Evolutionary conservation across 495 filamentous ascomycete genomes (phyloP).

Genomic region (Hypoxylon perforatum): DNA sequence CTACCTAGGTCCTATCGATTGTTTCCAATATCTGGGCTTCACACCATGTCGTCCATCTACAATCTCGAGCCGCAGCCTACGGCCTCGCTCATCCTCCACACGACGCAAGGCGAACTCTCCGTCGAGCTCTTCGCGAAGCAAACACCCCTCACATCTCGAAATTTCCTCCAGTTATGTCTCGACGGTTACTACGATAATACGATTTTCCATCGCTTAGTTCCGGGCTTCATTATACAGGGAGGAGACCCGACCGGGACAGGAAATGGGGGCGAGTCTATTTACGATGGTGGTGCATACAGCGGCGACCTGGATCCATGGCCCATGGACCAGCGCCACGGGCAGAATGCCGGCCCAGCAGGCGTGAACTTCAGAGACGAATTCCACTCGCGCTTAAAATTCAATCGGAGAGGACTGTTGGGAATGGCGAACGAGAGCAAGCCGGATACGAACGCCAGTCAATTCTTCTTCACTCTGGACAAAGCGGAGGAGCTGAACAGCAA

Average conservation of each 20-base stretch:
- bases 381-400: constrained; percentile 91
- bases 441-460: constrained; percentile 91
- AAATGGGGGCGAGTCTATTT: constrained; percentile 89
- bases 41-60: constrained; percentile 80
- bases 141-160: constrained; percentile 87
- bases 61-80: constrained; percentile 94
- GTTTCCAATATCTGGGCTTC: neutral
- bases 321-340: constrained; percentile 70
- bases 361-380: constrained; percentile 88
- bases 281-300: constrained; percentile 83
- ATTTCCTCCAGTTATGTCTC: constrained; percentile 94
- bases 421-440: constrained; percentile 86
- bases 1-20: neutral
- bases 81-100: constrained; percentile 88
- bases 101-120: constrained; percentile 85
- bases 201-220: constrained; percentile 91
- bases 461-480: constrained; percentile 90
- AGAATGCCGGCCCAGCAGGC: constrained; percentile 62
- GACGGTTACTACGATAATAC: constrained; percentile 95
- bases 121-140: constrained; percentile 95
- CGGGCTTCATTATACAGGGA: constrained; percentile 93
- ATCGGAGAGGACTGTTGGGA: constrained; percentile 86
- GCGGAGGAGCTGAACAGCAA: constrained; percentile 85
- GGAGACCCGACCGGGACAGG: constrained; percentile 88
- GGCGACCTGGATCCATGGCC: constrained; percentile 68